Percentiles rank a stretch among this genome's conserved stretches.
phyloP scores from a whole-genome alignment of 2,329 filamentous ascomycete genomes.

The Pseudogymnoascus sp. region DNA sequence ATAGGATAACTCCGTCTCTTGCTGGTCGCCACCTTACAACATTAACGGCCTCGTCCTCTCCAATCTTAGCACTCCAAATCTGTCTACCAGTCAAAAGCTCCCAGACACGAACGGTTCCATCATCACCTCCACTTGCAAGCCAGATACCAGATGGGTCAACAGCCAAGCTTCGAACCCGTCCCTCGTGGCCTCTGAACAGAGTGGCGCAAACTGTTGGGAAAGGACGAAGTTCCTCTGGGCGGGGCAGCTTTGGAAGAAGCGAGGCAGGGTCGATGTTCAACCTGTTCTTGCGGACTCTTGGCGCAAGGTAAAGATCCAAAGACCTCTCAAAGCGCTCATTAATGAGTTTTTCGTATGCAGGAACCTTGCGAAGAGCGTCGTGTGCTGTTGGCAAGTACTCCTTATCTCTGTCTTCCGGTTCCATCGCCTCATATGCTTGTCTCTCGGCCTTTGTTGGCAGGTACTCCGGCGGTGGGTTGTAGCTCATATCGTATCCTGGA shows the following conservation, averaged over 20 bases:
- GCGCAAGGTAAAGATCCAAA: slow-evolving; percentile 89
- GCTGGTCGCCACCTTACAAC: slow-evolving; percentile 83
- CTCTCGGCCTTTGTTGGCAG: slow-evolving; percentile 78
- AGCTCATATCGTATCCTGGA: slow-evolving; percentile 90
- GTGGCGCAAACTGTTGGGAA: slow-evolving; percentile 89
- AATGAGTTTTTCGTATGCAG: slow-evolving; percentile 80
- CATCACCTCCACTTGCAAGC: slow-evolving; percentile 87
- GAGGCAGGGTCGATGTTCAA: slow-evolving; percentile 95
- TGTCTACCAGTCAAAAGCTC: slow-evolving; percentile 78
- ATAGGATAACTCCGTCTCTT: slow-evolving; percentile 70
- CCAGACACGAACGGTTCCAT: slow-evolving; percentile 88
- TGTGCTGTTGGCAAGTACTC: slow-evolving; percentile 80
- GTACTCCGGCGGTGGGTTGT: slow-evolving; percentile 93
- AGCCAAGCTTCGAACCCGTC: slow-evolving; percentile 74
- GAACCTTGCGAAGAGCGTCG: slow-evolving; percentile 79
- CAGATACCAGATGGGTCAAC: slow-evolving; percentile 80
- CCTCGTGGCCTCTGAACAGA: slow-evolving; percentile 80
- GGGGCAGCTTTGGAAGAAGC: slow-evolving; percentile 83
- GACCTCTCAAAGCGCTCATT: slow-evolving; percentile 96
- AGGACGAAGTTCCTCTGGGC: slow-evolving; percentile 85
- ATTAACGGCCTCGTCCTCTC: slow-evolving; percentile 70
- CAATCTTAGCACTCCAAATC: slow-evolving; percentile 75
- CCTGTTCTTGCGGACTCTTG: slow-evolving; percentile 82
- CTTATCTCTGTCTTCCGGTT: slow-evolving; percentile 84
- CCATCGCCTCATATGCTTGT: slow-evolving; percentile 73